Conservation (phyloP, 306 rosid species). For the Castanea mollissima region DNA sequence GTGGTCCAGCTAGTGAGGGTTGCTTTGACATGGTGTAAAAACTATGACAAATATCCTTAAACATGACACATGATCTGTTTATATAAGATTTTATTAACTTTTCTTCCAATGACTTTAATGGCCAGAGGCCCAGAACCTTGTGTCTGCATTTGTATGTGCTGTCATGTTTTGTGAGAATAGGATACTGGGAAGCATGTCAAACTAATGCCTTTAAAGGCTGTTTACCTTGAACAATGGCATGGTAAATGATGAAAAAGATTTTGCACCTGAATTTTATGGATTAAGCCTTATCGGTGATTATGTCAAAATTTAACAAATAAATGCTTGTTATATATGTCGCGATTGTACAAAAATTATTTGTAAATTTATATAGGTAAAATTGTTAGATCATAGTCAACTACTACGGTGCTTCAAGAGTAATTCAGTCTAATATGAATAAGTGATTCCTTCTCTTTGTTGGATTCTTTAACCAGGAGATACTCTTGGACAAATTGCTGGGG, state of each 20-base stretch:
- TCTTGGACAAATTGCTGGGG: slow-evolving; percentile 86
- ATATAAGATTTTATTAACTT: neutral
- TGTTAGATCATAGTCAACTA: no score
- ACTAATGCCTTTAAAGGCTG: slow-evolving; percentile 5
- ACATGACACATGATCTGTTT: neutral
- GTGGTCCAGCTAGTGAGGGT: neutral
- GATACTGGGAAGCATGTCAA: slow-evolving; percentile 8
- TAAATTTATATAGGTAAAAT: neutral
- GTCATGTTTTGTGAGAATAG: neutral
- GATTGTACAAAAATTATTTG: neutral
- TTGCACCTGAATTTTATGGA: neutral
- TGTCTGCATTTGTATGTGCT: neutral
- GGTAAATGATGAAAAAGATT: neutral
- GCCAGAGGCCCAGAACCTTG: neutral
- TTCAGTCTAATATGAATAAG: neutral
- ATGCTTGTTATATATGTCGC: neutral
- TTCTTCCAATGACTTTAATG: neutral
- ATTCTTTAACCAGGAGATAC: slow-evolving; percentile 61
- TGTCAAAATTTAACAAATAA: neutral
- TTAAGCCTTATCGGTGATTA: neutral
- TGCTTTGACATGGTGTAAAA: neutral
- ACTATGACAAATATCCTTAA: neutral
- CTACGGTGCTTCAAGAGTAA: neutral
- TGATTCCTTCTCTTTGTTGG: slow-evolving; percentile 24
- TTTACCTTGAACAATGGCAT: neutral